Evolutionary conservation across 805 yeast species (phyloP).

Genomic region (Wickerhamomyces bovis): DNA sequence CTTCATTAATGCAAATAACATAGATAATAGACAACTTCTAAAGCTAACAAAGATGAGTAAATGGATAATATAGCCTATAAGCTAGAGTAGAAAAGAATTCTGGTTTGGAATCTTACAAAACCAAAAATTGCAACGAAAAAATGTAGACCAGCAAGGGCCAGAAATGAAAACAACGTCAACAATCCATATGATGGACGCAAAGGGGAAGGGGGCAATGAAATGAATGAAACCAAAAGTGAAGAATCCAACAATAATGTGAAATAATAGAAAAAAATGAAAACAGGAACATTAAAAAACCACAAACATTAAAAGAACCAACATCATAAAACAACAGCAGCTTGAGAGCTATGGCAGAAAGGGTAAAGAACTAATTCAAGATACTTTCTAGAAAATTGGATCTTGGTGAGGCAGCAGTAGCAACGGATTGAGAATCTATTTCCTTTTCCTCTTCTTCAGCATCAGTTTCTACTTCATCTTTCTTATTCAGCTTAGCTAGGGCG

Average conservation of each 20-base stretch:
- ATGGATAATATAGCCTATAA: background rate
- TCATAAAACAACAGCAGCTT: background rate
- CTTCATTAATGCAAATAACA: background rate
- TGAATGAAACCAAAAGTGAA: background rate
- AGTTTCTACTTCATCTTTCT: constrained; percentile 1
- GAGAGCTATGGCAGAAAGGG: background rate
- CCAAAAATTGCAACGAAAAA: background rate
- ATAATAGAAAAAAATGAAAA: too few relatives aligned
- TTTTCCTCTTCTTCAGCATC: constrained; percentile 1
- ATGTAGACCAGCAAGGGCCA: background rate
- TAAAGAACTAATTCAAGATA: constrained; percentile 5
- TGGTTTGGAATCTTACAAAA: background rate
- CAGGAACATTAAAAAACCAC: background rate
- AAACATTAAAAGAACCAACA: background rate
- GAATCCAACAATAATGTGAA: background rate
- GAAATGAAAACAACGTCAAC: background rate
- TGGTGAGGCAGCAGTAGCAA: background rate
- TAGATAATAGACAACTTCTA: background rate
- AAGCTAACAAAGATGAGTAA: background rate
- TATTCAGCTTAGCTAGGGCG: constrained; percentile 11
- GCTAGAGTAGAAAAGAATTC: background rate
- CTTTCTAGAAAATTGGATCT: constrained; percentile 5
- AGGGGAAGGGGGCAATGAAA: background rate
- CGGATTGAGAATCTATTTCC: background rate
- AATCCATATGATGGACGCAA: background rate